phyloP scores from a whole-genome alignment of 2,329 filamentous ascomycete genomes.

The Pseudogymnoascus verrucosus region DNA sequence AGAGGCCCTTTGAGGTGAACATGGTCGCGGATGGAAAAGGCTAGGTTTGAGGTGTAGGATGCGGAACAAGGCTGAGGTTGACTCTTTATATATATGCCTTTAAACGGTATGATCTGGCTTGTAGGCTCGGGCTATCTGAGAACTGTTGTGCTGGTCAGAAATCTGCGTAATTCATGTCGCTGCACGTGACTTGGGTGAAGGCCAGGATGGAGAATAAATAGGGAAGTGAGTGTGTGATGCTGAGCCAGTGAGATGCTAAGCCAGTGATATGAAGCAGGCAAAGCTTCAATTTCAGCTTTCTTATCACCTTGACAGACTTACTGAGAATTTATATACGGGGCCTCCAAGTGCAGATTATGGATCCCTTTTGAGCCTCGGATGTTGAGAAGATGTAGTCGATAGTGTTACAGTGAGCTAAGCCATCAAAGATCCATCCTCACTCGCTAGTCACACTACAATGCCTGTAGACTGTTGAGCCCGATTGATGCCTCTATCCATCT shows the following conservation, averaged over 20 bases:
- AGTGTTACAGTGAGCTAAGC: neutral
- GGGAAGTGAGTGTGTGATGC: neutral
- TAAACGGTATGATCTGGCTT: neutral
- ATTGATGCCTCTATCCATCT: neutral
- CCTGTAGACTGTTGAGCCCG: neutral
- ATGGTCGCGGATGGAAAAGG: slow-evolving; percentile 16
- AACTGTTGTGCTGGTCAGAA: slow-evolving; percentile 1
- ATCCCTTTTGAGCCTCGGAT: neutral
- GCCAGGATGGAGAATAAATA: neutral
- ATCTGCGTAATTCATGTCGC: neutral
- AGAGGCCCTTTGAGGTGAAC: slow-evolving; percentile 27
- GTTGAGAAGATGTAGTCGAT: too few relatives aligned
- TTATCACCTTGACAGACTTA: neutral
- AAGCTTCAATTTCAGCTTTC: neutral
- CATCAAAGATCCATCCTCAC: neutral
- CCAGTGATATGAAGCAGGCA: too few relatives aligned
- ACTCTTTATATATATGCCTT: neutral
- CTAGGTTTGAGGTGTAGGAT: neutral
- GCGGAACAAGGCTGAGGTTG: neutral
- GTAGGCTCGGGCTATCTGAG: neutral
- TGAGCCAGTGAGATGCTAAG: neutral
- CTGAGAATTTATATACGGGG: neutral
- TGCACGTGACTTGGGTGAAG: neutral
- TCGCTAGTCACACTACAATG: neutral
- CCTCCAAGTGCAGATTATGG: neutral